phyloP scores from a whole-genome alignment of 129 eudicot species.

The Artemisia argyi region DNA sequence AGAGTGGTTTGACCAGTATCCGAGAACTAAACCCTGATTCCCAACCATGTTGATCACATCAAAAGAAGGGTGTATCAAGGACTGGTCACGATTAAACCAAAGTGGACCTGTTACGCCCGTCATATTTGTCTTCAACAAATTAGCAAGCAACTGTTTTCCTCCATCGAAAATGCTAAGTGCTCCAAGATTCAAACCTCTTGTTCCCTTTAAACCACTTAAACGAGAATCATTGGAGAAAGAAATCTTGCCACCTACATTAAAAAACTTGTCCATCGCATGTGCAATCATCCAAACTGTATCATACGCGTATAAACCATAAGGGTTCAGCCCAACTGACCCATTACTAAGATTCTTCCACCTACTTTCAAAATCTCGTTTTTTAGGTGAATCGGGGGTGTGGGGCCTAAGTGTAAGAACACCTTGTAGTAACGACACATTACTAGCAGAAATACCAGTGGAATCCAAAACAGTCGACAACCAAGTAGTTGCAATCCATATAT shows the following conservation, averaged over 20 bases:
- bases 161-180: slow-evolving; percentile 74
- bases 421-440: slow-evolving; percentile 28
- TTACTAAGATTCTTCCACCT: slow-evolving; percentile 66
- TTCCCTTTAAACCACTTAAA: slow-evolving; percentile 34
- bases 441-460: slow-evolving; percentile 32
- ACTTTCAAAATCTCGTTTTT: slow-evolving; percentile 41
- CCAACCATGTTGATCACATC: slow-evolving; percentile 69
- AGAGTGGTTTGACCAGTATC: slow-evolving; percentile 87
- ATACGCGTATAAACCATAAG: slow-evolving; percentile 81
- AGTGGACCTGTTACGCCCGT: slow-evolving; percentile 79
- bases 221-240: slow-evolving; percentile 63
- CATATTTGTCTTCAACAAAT: slow-evolving; percentile 51
- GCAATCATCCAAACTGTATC: slow-evolving; percentile 87
- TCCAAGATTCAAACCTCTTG: slow-evolving; percentile 51
- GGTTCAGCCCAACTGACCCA: slow-evolving; percentile 54
- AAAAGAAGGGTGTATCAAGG: slow-evolving; percentile 52
- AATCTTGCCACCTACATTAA: slow-evolving; percentile 55
- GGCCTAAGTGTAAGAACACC: slow-evolving; percentile 78
- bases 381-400: slow-evolving; percentile 55
- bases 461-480: slow-evolving; percentile 76
- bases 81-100: slow-evolving; percentile 50
- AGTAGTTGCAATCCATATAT: slow-evolving; percentile 80
- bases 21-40: slow-evolving; percentile 46
- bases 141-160: slow-evolving; percentile 47
- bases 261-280: slow-evolving; percentile 49